Base-by-base conservation (phyloP, 768 basidiomycete genomes). In the Naematelia encephala region DNA sequence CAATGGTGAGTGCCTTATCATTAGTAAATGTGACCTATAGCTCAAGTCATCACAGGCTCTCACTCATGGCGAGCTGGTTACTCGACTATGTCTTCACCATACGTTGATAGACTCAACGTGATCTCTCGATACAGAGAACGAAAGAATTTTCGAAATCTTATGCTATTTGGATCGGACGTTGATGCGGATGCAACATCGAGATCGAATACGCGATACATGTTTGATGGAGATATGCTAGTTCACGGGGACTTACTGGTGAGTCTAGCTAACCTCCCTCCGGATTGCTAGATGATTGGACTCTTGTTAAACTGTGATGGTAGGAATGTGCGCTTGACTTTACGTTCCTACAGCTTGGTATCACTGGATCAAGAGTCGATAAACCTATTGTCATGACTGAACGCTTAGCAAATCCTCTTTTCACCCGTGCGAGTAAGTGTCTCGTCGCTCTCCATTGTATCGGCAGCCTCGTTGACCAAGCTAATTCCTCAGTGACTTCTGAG, bases 301-400 rank as follows among this genome's bases (percentile, higher is more conserved):
- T 25, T 10, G 44, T 16, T 25, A 19, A 12, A 19, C 44, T 23
- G 52, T 19, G 12, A 8, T 67, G n/a, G n/a, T 81, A 97, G 94
- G 96, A 99, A 82, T 86, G 90, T 74, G 89, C 89, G 5, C 80
- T 99, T 56, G 96, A 99, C 79, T 92, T 88, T 77, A 86, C 88
- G 28, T 91, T 97, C 73, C 81, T 91, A 58, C 85, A 87, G 53
- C 82, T 99, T 12, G 90, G 91, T 1, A 86, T 97, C 61, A 86
- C 90, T 66, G 82, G 85, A 0, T 79, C 85, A 1, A 82, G 82
- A 11, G 82, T 98, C 25, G 84, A 88, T 55, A 92, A 96, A 70
- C 92, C 93, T 0, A 81, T 99, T 19, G 79, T 96, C 57, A 96
- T 98, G 90, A 88, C 91, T 0, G 96, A 99, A 76, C 82, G 91